Percentiles rank a stretch among this genome's conserved stretches.
These are phyloP conservation scores for Epithemia pelagica DNA, from an alignment of 108 stramenopile genomes.

Conservation along the genomic window DNA sequence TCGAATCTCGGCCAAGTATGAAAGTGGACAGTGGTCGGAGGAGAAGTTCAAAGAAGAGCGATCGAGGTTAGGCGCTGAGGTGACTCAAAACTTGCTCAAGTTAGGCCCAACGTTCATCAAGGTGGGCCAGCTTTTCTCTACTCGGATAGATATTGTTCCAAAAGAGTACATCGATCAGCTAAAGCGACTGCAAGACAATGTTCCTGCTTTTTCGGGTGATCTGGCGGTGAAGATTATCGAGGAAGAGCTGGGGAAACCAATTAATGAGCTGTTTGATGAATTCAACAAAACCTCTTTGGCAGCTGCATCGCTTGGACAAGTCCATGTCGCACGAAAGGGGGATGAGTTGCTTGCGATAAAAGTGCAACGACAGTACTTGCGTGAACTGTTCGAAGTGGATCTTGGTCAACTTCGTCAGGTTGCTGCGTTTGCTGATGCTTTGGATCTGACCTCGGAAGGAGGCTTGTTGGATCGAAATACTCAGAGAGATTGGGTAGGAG, in stretches of 20 bases:
- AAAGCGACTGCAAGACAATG: slow-evolving; percentile 89
- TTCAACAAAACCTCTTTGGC: slow-evolving; percentile 76
- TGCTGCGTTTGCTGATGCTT: slow-evolving; percentile 89
- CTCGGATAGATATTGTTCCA: slow-evolving; percentile 92
- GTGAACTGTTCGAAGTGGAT: slow-evolving; percentile 92
- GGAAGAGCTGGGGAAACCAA: slow-evolving; percentile 82
- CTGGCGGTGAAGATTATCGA: slow-evolving; percentile 84
- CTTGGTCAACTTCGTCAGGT: slow-evolving; percentile 83
- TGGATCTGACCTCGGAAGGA: slow-evolving; percentile 91
- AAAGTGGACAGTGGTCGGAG: slow-evolving; percentile 67
- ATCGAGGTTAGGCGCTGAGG: slow-evolving; percentile 65
- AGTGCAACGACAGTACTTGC: slow-evolving; percentile 87
- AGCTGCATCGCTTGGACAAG: slow-evolving; percentile 93
- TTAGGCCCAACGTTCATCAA: slow-evolving; percentile 72
- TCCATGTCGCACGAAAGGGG: slow-evolving; percentile 88
- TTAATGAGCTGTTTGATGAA: slow-evolving; percentile 75
- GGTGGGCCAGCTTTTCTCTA: slow-evolving; percentile 93
- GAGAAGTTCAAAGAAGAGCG: slow-evolving; percentile 62
- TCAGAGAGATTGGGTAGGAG: slow-evolving; percentile 87
- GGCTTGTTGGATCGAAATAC: slow-evolving; percentile 82
- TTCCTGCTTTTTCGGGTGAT: slow-evolving; percentile 92
- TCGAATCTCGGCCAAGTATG: slow-evolving; percentile 58
- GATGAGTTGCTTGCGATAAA: slow-evolving; percentile 84
- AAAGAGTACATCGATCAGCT: slow-evolving; percentile 94
- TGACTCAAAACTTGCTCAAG: slow-evolving; percentile 88